Conservation (phyloP, 768 basidiomycete species). For the Suillus spraguei region DNA sequence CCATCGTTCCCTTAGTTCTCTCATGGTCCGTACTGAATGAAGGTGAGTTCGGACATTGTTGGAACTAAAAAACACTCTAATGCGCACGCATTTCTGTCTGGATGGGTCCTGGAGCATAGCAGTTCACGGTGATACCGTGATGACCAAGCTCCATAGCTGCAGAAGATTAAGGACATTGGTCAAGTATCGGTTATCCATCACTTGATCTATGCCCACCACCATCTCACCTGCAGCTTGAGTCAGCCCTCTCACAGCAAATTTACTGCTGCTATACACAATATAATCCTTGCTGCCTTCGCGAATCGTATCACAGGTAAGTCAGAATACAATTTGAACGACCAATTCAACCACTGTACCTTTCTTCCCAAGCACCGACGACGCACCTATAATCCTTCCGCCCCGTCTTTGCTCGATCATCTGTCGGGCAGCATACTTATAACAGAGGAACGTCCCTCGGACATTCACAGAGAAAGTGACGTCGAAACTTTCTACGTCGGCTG, state of each 20-base stretch:
- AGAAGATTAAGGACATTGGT: not conserved
- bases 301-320: not conserved
- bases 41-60: not conserved
- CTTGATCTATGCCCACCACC: not conserved
- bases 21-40: not conserved
- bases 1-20: conserved; percentile 1
- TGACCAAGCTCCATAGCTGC: conserved; percentile 24
- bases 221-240: conserved; percentile 25
- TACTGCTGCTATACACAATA: conserved; percentile 29
- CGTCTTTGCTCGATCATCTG: conserved; percentile 43
- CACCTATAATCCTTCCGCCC: conserved; percentile 42
- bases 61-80: not conserved
- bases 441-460: conserved; percentile 35
- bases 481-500: conserved; percentile 34
- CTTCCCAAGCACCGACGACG: conserved; percentile 41
- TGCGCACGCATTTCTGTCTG: conserved; percentile 23
- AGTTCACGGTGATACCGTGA: conserved; percentile 35
- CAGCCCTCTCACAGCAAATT: conserved; percentile 33
- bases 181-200: not conserved
- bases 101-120: conserved; percentile 37
- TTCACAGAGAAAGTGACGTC: conserved; percentile 37
- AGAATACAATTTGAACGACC: not conserved
- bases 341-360: conserved; percentile 17
- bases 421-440: conserved; percentile 39
- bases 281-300: not conserved